Evolutionary conservation across 2,329 filamentous ascomycete species (phyloP).

Genomic region (Leptographium wingfieldii): DNA sequence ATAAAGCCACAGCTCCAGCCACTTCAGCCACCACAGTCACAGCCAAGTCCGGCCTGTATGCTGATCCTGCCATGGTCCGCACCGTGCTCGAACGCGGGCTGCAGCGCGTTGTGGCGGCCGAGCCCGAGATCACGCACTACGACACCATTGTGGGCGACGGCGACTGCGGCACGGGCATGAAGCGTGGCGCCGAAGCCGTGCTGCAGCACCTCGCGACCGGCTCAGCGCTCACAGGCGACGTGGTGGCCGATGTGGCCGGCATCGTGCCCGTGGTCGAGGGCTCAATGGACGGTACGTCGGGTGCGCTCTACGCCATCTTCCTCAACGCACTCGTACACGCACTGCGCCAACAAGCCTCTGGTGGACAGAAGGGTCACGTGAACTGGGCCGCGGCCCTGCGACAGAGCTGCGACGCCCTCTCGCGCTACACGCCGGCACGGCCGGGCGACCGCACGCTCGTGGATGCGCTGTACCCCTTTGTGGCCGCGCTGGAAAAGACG

Average conservation of each 20-base stretch:
- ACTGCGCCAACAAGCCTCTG: conserved; percentile 28
- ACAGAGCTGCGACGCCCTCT: conserved; percentile 57
- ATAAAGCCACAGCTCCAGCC: conserved; percentile 44
- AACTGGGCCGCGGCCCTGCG: conserved; percentile 54
- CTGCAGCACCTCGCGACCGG: conserved; percentile 33
- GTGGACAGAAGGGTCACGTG: conserved; percentile 16
- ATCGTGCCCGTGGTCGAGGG: conserved; percentile 43
- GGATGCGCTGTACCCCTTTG: conserved; percentile 82
- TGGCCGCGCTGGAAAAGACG: conserved; percentile 54
- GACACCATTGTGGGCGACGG: conserved; percentile 83
- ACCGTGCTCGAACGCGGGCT: conserved; percentile 44
- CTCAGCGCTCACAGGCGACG: conserved; percentile 35
- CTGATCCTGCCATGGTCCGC: conserved; percentile 38
- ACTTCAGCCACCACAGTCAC: conserved; percentile 26
- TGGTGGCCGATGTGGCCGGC: conserved; percentile 36
- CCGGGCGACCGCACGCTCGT: conserved; percentile 83
- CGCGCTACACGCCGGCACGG: conserved; percentile 77
- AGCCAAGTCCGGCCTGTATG: conserved; percentile 40
- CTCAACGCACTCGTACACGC: conserved; percentile 69
- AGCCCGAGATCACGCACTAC: conserved; percentile 59
- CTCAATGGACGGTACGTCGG: conserved; percentile 50
- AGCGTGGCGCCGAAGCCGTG: conserved; percentile 68
- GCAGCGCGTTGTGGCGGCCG: conserved; percentile 48
- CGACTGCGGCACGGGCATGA: conserved; percentile 77
- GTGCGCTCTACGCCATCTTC: conserved; percentile 65